Evolutionary conservation across 2,329 filamentous ascomycete genomes (phyloP), one percentile per base, ranked within the genome.

Genomic region (Chaetothyriales sp.): DNA sequence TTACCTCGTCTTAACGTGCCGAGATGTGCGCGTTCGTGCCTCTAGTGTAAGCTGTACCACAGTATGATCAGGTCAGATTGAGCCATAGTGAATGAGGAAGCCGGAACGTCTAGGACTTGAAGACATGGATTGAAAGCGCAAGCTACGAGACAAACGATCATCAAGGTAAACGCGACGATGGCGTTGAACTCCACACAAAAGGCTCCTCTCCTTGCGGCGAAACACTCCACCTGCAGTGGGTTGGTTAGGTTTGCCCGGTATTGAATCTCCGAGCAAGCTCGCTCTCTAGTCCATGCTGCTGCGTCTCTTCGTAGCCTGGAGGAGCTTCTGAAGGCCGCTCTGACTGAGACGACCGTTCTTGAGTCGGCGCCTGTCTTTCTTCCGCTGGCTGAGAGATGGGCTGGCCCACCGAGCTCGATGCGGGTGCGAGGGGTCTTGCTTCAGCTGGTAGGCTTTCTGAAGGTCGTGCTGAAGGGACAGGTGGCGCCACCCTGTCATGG

Each of bases 241-340:
- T 13, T 5, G 15, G 15, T 13, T 40, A 40, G 33, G 33, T 40
- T 15, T 40, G 33, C 9, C 33, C 33, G 13, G 33, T 40, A 15
- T 40, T 13, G 58, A 59, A 50, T 59, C 77, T 74, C 56, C 77
- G 74, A 63, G 90, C 85, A 44, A 86, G 74, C 59, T 86, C 86
- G 55, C 85, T 78, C 46, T 83, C 82, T 58, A 89, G 75, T 54
- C 84, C 85, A 60, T 86, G 80, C 64, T 88, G 81, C 67, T 95
- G 90, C 25, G 86, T 86, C 67, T 95, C 88, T 62, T 95, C 89
- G 64, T 97, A 97, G 37, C 82, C 86, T 48, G 90, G 90, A 47
- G 90, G 90, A 4, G 89, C 88, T 64, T 92, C 89, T 45, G 69
- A 82, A 62, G 62, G 87, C 69, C 71, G 70, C 53, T 71, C 68